These are phyloP conservation scores for Grosmannia huntii DNA, from an alignment of 2,329 filamentous ascomycete genomes.

Conservation along the genomic window DNA sequence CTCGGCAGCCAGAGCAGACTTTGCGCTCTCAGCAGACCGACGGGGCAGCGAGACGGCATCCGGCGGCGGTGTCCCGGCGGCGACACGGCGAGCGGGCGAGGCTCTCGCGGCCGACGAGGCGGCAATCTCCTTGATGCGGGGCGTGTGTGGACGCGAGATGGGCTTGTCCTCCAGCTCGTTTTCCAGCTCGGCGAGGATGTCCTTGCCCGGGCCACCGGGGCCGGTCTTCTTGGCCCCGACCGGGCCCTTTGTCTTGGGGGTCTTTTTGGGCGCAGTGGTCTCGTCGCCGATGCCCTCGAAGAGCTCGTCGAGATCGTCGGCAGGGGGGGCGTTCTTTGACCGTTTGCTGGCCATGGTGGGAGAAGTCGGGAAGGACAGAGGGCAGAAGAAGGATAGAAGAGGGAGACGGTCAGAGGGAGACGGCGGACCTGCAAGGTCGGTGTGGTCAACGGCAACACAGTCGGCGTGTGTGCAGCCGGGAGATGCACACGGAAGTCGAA, in stretches of 20 bases:
- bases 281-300: slow-evolving; percentile 50
- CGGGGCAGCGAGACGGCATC: slow-evolving; percentile 37
- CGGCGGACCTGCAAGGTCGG: too few relatives aligned
- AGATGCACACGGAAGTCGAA: too few relatives aligned
- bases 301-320: slow-evolving; percentile 53
- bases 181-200: slow-evolving; percentile 80
- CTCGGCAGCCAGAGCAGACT: slow-evolving; percentile 14
- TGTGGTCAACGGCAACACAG: too few relatives aligned
- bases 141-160: slow-evolving; percentile 66
- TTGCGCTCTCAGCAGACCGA: slow-evolving; percentile 12
- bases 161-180: slow-evolving; percentile 59
- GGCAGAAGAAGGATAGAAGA: too few relatives aligned
- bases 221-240: slow-evolving; percentile 26
- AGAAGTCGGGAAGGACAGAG: not conserved
- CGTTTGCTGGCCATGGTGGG: slow-evolving; percentile 45
- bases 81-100: slow-evolving; percentile 35
- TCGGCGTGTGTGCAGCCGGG: too few relatives aligned
- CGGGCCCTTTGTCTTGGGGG: slow-evolving; percentile 27
- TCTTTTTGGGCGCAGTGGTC: slow-evolving; percentile 36
- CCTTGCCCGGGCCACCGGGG: slow-evolving; percentile 39
- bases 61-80: slow-evolving; percentile 40
- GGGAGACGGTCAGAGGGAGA: not conserved
- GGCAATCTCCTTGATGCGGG: slow-evolving; percentile 47
- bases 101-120: slow-evolving; percentile 26
- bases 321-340: slow-evolving; percentile 35